Percentiles rank a stretch among this genome's conserved stretches.
Conservation (phyloP, 208 protist species). For the Acanthamoeba polyphaga region DNA sequence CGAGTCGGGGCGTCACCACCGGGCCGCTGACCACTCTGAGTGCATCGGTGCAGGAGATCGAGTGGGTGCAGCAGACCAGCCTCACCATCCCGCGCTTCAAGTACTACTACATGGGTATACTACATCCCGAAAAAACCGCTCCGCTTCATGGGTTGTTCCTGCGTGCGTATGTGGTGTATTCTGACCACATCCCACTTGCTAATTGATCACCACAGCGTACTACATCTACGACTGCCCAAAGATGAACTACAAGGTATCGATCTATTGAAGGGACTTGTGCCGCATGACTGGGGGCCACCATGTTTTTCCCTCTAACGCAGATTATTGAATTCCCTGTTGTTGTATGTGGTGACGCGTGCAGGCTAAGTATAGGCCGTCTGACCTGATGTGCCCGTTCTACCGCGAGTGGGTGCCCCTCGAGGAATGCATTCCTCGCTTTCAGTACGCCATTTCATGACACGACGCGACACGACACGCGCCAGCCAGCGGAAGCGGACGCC, state of each 20-base stretch:
- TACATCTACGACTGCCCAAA: constrained; percentile 89
- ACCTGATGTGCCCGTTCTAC: constrained; percentile 80
- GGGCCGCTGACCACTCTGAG: neutral
- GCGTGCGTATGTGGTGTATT: neutral
- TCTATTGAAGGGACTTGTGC: too few species aligned
- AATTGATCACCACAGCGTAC: constrained; percentile 74
- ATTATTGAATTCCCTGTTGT: too few species aligned
- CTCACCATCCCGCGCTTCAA: constrained; percentile 74
- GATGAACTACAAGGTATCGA: constrained; percentile 91
- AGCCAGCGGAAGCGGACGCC: too few species aligned
- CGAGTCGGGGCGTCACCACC: neutral
- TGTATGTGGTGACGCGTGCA: constrained; percentile 12
- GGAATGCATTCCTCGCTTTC: constrained; percentile 2
- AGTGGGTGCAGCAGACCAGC: constrained; percentile 11
- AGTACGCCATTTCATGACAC: neutral
- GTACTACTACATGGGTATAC: constrained; percentile 88
- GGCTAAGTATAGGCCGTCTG: constrained; percentile 78
- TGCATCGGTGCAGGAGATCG: constrained; percentile 74
- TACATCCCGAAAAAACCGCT: too few species aligned
- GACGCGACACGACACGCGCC: neutral
- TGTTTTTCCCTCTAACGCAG: too few species aligned
- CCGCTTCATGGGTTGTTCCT: neutral
- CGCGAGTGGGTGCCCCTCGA: constrained; percentile 78
- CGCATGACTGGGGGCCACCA: too few species aligned
- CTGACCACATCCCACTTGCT: neutral